Evolutionary conservation across 1,139 yeast genomes (phyloP).

Genomic region (Candida neerlandica): DNA sequence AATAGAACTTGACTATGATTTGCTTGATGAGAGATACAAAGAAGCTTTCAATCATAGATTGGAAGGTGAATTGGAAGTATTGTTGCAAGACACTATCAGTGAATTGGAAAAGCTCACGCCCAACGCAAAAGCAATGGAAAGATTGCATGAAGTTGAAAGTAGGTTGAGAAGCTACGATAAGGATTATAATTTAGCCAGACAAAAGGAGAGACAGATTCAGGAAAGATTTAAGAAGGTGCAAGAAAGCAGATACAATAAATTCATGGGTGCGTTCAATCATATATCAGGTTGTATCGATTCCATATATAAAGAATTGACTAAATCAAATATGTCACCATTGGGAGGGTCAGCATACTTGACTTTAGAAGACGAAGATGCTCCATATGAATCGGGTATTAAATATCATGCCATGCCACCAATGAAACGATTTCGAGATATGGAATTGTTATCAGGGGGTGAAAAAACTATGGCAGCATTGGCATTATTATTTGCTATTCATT

Average conservation of each 20-base stretch:
- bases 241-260: conserved; percentile 58
- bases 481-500: conserved; percentile 84
- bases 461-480: conserved; percentile 97
- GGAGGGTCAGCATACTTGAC: conserved; percentile 95
- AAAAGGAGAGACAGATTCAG: conserved; percentile 57
- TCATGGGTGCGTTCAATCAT: conserved; percentile 75
- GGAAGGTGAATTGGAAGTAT: conserved; percentile 50
- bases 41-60: conserved; percentile 39
- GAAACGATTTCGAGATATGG: conserved; percentile 93
- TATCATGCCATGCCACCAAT: conserved; percentile 97
- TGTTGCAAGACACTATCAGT: conserved; percentile 33
- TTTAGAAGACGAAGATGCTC: conserved; percentile 87
- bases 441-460: conserved; percentile 93
- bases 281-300: conserved; percentile 72
- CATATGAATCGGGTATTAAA: conserved; percentile 78
- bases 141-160: conserved; percentile 69
- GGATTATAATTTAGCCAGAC: conserved; percentile 66
- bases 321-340: conserved; percentile 62
- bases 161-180: conserved; percentile 62
- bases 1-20: conserved; percentile 58
- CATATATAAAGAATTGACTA: conserved; percentile 87
- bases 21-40: conserved; percentile 49
- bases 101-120: conserved; percentile 71
- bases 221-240: conserved; percentile 64
- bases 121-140: conserved; percentile 76